Conservation (phyloP, 2,329 filamentous ascomycete genomes). For the Fusarium mundagurra region DNA sequence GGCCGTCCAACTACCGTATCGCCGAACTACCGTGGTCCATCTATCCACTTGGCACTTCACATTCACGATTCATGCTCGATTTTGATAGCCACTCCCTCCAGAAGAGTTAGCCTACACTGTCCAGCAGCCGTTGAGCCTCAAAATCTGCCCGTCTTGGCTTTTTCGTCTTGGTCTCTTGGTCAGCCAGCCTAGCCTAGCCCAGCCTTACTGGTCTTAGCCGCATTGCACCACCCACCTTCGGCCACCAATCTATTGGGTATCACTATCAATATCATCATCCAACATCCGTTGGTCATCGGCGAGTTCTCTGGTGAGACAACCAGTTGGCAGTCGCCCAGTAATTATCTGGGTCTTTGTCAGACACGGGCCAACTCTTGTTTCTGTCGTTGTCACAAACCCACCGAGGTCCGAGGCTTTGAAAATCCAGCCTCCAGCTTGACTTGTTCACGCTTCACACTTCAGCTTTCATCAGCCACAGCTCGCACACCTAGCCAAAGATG, state of each 20-base stretch:
- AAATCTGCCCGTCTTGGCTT: conserved; percentile 14
- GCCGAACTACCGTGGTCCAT: conserved; percentile 7
- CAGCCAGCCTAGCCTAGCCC: conserved; percentile 10
- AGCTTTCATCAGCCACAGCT: conserved; percentile 27
- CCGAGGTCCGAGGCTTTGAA: conserved; percentile 24
- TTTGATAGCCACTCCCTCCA: background rate
- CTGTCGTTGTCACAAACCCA: conserved; percentile 12
- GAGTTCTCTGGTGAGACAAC: background rate
- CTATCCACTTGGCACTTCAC: background rate
- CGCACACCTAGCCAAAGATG: conserved; percentile 41
- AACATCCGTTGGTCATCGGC: background rate
- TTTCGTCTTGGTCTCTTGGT: conserved; percentile 4
- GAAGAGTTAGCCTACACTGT: background rate
- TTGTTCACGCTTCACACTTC: background rate
- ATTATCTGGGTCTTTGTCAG: conserved; percentile 5
- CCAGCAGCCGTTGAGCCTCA: conserved; percentile 21
- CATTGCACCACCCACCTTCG: conserved; percentile 1
- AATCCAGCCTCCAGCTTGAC: background rate
- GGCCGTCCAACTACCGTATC: conserved; percentile 15
- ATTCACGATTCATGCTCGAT: background rate
- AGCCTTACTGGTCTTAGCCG: conserved; percentile 19
- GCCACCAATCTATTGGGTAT: conserved; percentile 4
- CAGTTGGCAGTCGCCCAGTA: background rate
- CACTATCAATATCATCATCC: conserved; percentile 4
- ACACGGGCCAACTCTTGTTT: conserved; percentile 30